Base-by-base conservation (phyloP, 495 filamentous ascomycete genomes). In the Trypethelium eluteriae region DNA sequence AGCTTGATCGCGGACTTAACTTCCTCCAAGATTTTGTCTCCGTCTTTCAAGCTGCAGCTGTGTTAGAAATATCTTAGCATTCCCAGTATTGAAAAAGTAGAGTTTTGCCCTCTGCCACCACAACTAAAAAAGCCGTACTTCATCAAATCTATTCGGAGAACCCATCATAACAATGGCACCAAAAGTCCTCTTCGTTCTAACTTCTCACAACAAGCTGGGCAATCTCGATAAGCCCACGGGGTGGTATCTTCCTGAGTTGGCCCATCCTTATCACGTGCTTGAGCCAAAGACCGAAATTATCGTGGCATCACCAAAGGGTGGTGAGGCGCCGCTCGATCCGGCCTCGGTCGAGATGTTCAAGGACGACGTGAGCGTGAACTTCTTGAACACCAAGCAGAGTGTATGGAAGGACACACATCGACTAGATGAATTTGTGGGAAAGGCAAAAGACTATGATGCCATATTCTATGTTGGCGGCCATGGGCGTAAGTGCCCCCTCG, bases 381-480 rank as follows among this genome's bases (percentile, higher is more conserved):
- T 91, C 79, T 71, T 83, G 3, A 71, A 80, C 7, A 76, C 79
- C 25, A 74, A 88, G 49, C 71, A 80, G 53, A 64, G 75, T 2
- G 75, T 89, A 3, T 92, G 87, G 86, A 83, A 85, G 71, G 79
- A 86, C 39, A 90, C 88, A 0, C 67, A 79, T 2, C 81, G 81
- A 65, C 72, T 91, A 1, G 68, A 75, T 0, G 72, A 79, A 2
- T 78, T 88, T 61, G 49, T 81, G 0, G 82, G 84, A 0, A 78
- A 79, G 38, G 81, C 81, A 0, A 73, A 67, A 50, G 85, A 90
- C 56, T 91, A 85, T 71, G 88, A 85, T 63, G 88, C 85, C 35
- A 75, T 92, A 56, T 90, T 87, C 74, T 90, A 83, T 74, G 87
- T 89, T 12, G 89, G 89, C 69, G 89, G 89, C 35, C 86, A 91